These are phyloP conservation scores for Gossypium rotundifolium DNA, from an alignment of 345 rosid genomes.

Conservation along the genomic window DNA sequence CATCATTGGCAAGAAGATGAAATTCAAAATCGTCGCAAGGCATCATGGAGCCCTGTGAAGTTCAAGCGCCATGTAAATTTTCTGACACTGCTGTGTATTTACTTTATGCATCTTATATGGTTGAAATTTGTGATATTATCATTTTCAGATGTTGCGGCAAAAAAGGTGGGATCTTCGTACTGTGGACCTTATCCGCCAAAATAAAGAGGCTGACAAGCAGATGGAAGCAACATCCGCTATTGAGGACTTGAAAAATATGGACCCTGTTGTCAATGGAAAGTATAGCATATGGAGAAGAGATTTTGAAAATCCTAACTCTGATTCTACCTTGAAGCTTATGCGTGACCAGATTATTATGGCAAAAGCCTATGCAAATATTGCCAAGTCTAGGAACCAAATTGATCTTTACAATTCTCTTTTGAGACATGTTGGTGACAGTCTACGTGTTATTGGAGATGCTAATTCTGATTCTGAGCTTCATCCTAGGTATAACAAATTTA, in stretches of 20 bases:
- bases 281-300: constrained; percentile 97
- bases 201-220: constrained; percentile 50
- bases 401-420: constrained; percentile 53
- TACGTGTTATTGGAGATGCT: constrained; percentile 64
- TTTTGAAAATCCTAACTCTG: constrained; percentile 74
- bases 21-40: constrained; percentile 21
- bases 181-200: constrained; percentile 52
- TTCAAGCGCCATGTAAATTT: constrained; percentile 71
- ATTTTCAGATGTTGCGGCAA: constrained; percentile 51
- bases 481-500: constrained; percentile 49
- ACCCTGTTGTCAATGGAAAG: constrained; percentile 55
- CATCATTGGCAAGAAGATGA: constrained; percentile 27
- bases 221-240: constrained; percentile 50
- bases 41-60: constrained; percentile 63
- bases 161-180: constrained; percentile 59
- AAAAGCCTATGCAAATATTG: constrained; percentile 85
- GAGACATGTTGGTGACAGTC: constrained; percentile 56
- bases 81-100: constrained; percentile 16
- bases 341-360: constrained; percentile 96
- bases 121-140: constrained; percentile 25
- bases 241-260: constrained; percentile 46
- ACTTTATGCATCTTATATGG: constrained; percentile 2
- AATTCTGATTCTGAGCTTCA: constrained; percentile 75
- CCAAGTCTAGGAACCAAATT: constrained; percentile 60
- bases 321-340: constrained; percentile 79